Conservation (phyloP, 208 protist species). For the Trypanosoma congolense region DNA sequence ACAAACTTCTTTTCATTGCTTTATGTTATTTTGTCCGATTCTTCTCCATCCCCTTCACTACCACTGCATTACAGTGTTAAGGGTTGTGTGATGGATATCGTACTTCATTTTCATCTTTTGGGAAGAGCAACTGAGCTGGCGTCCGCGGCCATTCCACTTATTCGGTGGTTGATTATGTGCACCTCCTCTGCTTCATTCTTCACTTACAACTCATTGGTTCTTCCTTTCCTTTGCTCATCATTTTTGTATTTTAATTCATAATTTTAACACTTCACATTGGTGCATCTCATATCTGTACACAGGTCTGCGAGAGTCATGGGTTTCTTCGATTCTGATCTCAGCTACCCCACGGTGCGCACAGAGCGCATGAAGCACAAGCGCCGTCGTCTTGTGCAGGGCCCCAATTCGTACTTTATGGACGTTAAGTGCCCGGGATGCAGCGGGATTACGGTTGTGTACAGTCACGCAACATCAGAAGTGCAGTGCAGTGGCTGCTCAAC, state of each 20-base stretch:
- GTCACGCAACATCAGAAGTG: slow-evolving; percentile 96
- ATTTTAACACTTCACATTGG: slow-evolving; percentile 2
- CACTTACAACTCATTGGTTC: neutral
- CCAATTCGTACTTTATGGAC: slow-evolving; percentile 99
- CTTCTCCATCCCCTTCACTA: neutral
- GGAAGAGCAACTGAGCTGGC: too few relatives aligned
- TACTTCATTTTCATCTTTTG: too few relatives aligned
- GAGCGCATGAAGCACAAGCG: slow-evolving; percentile 98
- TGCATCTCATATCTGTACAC: slow-evolving; percentile 2
- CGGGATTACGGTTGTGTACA: slow-evolving; percentile 96
- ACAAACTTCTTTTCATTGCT: too few relatives aligned
- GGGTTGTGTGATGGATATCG: too few relatives aligned
- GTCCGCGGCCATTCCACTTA: slow-evolving; percentile 14
- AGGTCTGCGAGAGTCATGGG: slow-evolving; percentile 51
- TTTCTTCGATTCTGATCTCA: slow-evolving; percentile 95
- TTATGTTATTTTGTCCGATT: neutral
- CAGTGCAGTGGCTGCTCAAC: slow-evolving; percentile 94
- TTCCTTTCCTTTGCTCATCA: neutral
- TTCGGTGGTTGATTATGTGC: slow-evolving; percentile 2
- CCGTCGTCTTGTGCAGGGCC: slow-evolving; percentile 98
- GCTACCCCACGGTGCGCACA: slow-evolving; percentile 92
- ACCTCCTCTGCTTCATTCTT: neutral
- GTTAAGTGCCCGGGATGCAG: slow-evolving; percentile 98
- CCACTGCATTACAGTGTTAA: neutral
- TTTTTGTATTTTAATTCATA: neutral